A percentile compares a stretch with the other conserved stretches of the same genome.
Evolutionary conservation across 345 rosid species (phyloP).

Genomic region (Carallia brachiata): DNA sequence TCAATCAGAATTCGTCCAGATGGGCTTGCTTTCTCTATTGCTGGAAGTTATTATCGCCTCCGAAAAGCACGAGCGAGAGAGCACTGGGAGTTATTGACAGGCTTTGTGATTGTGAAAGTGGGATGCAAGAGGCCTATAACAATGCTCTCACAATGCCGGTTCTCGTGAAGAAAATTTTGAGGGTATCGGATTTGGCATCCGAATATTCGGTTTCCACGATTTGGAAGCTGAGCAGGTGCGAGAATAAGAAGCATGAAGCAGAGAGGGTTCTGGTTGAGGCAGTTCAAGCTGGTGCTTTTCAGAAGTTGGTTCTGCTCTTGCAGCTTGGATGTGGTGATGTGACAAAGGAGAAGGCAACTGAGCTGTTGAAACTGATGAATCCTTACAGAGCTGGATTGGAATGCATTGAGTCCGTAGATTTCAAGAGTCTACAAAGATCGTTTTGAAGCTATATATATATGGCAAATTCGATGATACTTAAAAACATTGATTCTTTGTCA

Average conservation of each 20-base stretch:
- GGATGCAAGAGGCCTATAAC: conserved; percentile 33
- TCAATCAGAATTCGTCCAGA: conserved; percentile 23
- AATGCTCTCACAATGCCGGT: conserved; percentile 44
- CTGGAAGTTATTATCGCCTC: conserved; percentile 31
- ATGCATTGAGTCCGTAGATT: conserved; percentile 56
- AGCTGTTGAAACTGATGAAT: conserved; percentile 54
- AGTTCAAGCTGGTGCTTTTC: conserved; percentile 57
- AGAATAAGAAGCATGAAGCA: conserved; percentile 19
- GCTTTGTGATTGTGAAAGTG: conserved; percentile 35
- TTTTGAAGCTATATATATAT: conserved; percentile 30
- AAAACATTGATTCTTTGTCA: not conserved
- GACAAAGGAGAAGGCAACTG: conserved; percentile 58
- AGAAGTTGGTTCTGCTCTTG: conserved; percentile 53
- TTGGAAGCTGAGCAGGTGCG: conserved; percentile 39
- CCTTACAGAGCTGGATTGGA: conserved; percentile 52
- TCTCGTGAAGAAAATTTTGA: conserved; percentile 49
- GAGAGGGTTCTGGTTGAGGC: conserved; percentile 34
- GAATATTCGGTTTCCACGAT: conserved; percentile 41
- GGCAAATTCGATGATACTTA: not conserved
- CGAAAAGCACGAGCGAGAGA: conserved; percentile 36
- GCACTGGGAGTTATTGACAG: conserved; percentile 33
- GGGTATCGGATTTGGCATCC: conserved; percentile 38
- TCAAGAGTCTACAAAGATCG: conserved; percentile 56
- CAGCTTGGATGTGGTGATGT: conserved; percentile 47
- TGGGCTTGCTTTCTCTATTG: conserved; percentile 34